phyloP scores from a whole-genome alignment of 108 stramenopile species.

The Stephanodiscus triporus region DNA sequence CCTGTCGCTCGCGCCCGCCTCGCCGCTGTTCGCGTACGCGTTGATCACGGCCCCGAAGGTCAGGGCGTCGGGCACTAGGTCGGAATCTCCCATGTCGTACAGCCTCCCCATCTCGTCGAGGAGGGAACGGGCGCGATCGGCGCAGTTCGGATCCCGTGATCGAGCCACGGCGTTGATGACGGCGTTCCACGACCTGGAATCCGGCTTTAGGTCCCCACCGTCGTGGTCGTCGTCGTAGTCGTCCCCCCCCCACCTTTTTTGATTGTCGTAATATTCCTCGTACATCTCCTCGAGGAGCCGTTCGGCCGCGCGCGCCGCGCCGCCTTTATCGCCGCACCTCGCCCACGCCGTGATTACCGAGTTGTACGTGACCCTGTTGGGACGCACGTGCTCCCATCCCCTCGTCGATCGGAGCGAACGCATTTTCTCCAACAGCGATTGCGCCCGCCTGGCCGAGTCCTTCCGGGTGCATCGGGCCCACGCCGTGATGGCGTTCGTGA shows the following conservation, averaged over 20 bases:
- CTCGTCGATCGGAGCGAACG: slow-evolving; percentile 19
- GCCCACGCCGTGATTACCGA: slow-evolving; percentile 62
- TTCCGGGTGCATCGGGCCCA: slow-evolving; percentile 64
- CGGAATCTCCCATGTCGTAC: slow-evolving; percentile 43
- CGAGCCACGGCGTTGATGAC: slow-evolving; percentile 55
- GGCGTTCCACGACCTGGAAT: slow-evolving; percentile 39
- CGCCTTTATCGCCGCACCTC: slow-evolving; percentile 26
- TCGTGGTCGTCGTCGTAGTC: slow-evolving; percentile 12
- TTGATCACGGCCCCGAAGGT: slow-evolving; percentile 58
- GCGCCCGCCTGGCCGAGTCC: slow-evolving; percentile 42
- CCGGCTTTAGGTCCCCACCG: slow-evolving; percentile 25
- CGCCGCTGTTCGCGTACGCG: slow-evolving; percentile 45
- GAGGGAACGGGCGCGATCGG: slow-evolving; percentile 43
- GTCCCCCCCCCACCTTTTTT: not conserved
- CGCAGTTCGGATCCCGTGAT: slow-evolving; percentile 34
- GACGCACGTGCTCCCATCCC: slow-evolving; percentile 52
- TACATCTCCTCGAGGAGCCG: slow-evolving; percentile 53
- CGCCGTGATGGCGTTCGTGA: slow-evolving; percentile 62
- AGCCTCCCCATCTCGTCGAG: slow-evolving; percentile 52
- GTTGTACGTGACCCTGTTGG: slow-evolving; percentile 68
- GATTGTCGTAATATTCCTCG: slow-evolving; percentile 19
- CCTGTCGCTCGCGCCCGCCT: slow-evolving; percentile 32
- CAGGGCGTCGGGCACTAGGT: slow-evolving; percentile 44
- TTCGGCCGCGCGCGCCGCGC: slow-evolving; percentile 44
- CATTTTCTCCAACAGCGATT: slow-evolving; percentile 43